Percentiles rank a stretch among this genome's conserved stretches.
Conservation (phyloP, 2,329 filamentous ascomycete species). For the Fusarium sarcochroum region DNA sequence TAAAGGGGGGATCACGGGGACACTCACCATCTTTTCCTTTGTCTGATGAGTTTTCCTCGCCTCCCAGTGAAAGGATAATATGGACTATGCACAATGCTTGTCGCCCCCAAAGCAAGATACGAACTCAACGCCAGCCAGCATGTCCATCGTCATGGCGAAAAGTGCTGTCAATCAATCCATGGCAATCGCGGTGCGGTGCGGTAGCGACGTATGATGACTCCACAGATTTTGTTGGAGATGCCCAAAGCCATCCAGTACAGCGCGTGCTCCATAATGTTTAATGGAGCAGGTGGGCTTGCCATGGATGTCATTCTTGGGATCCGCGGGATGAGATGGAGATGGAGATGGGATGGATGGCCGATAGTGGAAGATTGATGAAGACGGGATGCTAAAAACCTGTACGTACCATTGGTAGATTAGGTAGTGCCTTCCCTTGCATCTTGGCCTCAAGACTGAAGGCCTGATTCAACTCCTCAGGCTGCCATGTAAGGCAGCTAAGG, state of each 20-base stretch:
- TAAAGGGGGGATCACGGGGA: slow-evolving; percentile 33
- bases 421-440: background rate
- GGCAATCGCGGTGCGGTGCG: slow-evolving; percentile 14
- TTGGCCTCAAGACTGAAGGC: background rate
- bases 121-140: slow-evolving; percentile 11
- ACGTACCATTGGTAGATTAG: too few species aligned
- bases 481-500: background rate
- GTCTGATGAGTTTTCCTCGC: slow-evolving; percentile 16
- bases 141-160: slow-evolving; percentile 22
- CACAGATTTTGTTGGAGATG: slow-evolving; percentile 22
- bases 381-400: too few species aligned
- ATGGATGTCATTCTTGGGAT: slow-evolving; percentile 39
- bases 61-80: background rate
- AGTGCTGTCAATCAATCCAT: slow-evolving; percentile 4
- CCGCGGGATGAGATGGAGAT: slow-evolving; percentile 32
- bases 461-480: too few species aligned
- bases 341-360: slow-evolving; percentile 17
- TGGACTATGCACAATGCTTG: slow-evolving; percentile 9
- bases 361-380: slow-evolving; percentile 21
- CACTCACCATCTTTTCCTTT: slow-evolving; percentile 22
- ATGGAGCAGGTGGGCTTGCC: slow-evolving; percentile 27
- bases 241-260: slow-evolving; percentile 12
- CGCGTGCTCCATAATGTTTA: slow-evolving; percentile 13
- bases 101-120: slow-evolving; percentile 3
- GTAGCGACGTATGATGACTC: slow-evolving; percentile 18